Percentiles rank a stretch among this genome's conserved stretches.
Evolutionary conservation across 2,329 filamentous ascomycete species (phyloP).

Genomic region (Rosellinia necatrix): DNA sequence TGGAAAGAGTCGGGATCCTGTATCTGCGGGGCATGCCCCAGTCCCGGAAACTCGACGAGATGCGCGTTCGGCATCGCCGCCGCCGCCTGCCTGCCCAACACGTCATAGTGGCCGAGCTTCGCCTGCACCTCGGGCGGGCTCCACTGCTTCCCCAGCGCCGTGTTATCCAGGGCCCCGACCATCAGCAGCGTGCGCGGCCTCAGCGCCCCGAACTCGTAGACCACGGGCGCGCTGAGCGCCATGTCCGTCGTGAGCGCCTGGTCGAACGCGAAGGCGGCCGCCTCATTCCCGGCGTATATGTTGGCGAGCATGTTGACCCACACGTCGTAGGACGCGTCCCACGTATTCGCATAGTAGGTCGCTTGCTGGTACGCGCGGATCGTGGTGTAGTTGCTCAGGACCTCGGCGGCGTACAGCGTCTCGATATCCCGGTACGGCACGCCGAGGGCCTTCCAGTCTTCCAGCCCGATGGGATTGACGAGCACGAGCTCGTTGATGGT

Average conservation of each 20-base stretch:
- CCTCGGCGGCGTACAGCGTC: conserved; percentile 44
- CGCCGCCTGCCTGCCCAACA: conserved; percentile 52
- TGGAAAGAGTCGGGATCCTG: conserved; percentile 55
- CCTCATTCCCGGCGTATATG: conserved; percentile 53
- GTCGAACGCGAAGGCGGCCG: conserved; percentile 49
- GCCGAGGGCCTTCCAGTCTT: conserved; percentile 56
- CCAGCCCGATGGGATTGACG: conserved; percentile 57
- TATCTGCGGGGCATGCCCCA: conserved; percentile 60
- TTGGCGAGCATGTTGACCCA: conserved; percentile 61
- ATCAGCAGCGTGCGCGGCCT: conserved; percentile 53
- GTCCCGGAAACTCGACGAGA: conserved; percentile 51
- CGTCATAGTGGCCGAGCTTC: conserved; percentile 53
- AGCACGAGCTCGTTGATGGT: conserved; percentile 50
- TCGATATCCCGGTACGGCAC: conserved; percentile 54
- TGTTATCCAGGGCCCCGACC: conserved; percentile 57
- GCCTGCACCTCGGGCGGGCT: conserved; percentile 49
- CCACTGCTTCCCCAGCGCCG: conserved; percentile 60
- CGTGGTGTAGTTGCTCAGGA: conserved; percentile 47
- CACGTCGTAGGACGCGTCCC: conserved; percentile 54
- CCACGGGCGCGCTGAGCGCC: conserved; percentile 57
- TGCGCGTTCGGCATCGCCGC: conserved; percentile 49
- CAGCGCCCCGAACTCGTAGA: conserved; percentile 54
- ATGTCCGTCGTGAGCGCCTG: conserved; percentile 59
- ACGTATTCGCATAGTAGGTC: conserved; percentile 54
- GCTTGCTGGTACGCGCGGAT: conserved; percentile 53